phyloP scores from a whole-genome alignment of 768 basidiomycete species.

The Termitomyces sp. region DNA sequence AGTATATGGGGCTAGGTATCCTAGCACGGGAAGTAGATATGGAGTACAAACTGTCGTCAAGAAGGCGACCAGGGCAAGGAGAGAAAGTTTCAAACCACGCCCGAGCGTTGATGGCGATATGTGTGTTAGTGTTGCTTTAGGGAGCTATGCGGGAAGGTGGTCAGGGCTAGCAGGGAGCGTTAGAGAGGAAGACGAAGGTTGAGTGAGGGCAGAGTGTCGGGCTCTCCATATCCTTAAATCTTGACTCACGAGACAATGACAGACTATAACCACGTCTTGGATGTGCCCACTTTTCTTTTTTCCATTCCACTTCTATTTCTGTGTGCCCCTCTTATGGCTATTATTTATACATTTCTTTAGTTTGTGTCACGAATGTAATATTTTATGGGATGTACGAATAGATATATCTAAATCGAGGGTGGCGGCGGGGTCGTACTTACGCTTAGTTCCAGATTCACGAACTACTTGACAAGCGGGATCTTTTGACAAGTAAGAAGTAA shows the following conservation, averaged over 20 bases:
- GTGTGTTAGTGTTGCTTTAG: constrained; percentile 18
- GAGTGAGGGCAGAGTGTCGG: constrained; percentile 6
- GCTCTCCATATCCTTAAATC: not conserved
- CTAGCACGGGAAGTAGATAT: constrained; percentile 9
- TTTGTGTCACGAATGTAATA: constrained; percentile 1
- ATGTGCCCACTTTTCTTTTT: not conserved
- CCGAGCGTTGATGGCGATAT: constrained; percentile 57
- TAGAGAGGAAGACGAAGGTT: constrained; percentile 45
- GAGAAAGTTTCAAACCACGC: constrained; percentile 82
- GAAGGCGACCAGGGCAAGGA: constrained; percentile 47
- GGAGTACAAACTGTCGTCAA: constrained; percentile 27
- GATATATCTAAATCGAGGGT: not conserved
- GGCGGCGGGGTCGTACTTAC: not conserved
- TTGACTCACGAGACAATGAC: constrained; percentile 7
- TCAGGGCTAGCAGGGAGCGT: constrained; percentile 31
- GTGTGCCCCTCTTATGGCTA: not conserved
- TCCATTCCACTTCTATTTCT: not conserved
- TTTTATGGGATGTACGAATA: constrained; percentile 8
- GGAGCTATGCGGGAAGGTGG: constrained; percentile 22
- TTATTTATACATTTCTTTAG: not conserved
- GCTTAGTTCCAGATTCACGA: not conserved
- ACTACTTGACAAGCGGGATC: not conserved
- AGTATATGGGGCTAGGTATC: constrained; percentile 23
- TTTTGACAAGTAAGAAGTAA: not conserved
- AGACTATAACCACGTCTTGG: not conserved